Percentiles rank a stretch among this genome's conserved stretches.
Evolutionary conservation across 352 stramenopile genomes (phyloP).

Genomic region (Phytophthora rubi): DNA sequence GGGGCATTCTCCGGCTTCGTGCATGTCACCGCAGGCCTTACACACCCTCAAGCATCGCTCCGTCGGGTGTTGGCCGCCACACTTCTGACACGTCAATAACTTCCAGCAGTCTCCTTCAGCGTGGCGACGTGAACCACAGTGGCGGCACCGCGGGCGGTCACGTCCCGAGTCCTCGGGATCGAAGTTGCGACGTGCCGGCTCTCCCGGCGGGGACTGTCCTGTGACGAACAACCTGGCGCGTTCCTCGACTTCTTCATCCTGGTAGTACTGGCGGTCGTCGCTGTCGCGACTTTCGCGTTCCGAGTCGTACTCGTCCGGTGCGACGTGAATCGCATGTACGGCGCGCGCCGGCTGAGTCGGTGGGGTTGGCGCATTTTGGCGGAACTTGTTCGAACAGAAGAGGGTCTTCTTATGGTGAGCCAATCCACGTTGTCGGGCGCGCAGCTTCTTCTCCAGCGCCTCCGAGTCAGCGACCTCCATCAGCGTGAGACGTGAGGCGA

Average conservation of each 20-base stretch:
- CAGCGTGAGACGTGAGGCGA: neutral
- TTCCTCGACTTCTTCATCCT: slow-evolving; percentile 14
- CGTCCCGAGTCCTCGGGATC: neutral
- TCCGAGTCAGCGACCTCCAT: too few relatives aligned
- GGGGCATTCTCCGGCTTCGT: neutral
- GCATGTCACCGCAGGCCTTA: neutral
- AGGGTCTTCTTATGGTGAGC: slow-evolving; percentile 3
- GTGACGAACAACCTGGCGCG: neutral
- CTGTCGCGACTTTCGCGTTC: neutral
- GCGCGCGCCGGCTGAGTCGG: neutral
- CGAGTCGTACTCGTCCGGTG: neutral
- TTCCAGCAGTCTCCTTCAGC: neutral
- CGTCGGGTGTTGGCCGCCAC: neutral
- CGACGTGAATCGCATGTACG: neutral
- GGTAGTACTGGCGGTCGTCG: slow-evolving; percentile 6
- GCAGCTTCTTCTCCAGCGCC: slow-evolving; percentile 11
- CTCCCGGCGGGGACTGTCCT: neutral
- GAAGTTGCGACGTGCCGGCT: neutral
- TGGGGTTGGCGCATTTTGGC: slow-evolving; percentile 2
- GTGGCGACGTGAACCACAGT: slow-evolving; percentile 4
- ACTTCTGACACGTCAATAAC: neutral
- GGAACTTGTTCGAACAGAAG: slow-evolving; percentile 9
- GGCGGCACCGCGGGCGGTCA: slow-evolving; percentile 3
- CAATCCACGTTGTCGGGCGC: slow-evolving; percentile 6
- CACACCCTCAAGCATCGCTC: neutral